A percentile compares a stretch with the other conserved stretches of the same genome.
These are phyloP conservation scores for Melastoma candidum DNA, from an alignment of 441 rosid species.

Conservation along the genomic window DNA sequence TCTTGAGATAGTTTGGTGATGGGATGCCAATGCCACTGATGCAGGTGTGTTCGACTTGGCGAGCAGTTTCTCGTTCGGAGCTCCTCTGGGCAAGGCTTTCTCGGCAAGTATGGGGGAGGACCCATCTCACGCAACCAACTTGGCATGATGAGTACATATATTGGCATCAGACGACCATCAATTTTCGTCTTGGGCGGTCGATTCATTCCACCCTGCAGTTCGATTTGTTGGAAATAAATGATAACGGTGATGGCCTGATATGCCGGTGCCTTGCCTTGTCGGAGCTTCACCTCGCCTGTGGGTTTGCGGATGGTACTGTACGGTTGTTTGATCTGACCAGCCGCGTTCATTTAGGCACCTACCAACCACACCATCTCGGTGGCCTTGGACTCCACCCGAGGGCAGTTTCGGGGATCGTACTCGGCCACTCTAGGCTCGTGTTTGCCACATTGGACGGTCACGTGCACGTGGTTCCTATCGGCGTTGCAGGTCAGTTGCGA, in stretches of 20 bases:
- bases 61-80: conserved; percentile 61
- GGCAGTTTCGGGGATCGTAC: conserved; percentile 65
- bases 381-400: conserved; percentile 65
- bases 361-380: conserved; percentile 47
- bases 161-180: conserved; percentile 55
- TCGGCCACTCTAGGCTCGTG: conserved; percentile 29
- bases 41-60: conserved; percentile 94
- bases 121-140: conserved; percentile 31
- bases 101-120: conserved; percentile 46
- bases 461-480: conserved; percentile 49
- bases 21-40: neutral
- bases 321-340: conserved; percentile 54
- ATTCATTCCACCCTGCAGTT: conserved; percentile 40
- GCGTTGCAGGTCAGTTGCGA: conserved; percentile 30
- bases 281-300: conserved; percentile 61
- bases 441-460: conserved; percentile 79
- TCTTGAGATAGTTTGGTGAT: neutral
- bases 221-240: conserved; percentile 51
- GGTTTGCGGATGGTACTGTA: conserved; percentile 81
- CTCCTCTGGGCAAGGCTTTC: conserved; percentile 63
- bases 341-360: conserved; percentile 45
- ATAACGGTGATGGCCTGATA: conserved; percentile 38
- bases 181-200: conserved; percentile 40
- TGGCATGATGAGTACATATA: conserved; percentile 71
- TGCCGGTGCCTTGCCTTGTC: conserved; percentile 83